phyloP scores from a whole-genome alignment of 345 rosid species.

The Melaleuca alternifolia region DNA sequence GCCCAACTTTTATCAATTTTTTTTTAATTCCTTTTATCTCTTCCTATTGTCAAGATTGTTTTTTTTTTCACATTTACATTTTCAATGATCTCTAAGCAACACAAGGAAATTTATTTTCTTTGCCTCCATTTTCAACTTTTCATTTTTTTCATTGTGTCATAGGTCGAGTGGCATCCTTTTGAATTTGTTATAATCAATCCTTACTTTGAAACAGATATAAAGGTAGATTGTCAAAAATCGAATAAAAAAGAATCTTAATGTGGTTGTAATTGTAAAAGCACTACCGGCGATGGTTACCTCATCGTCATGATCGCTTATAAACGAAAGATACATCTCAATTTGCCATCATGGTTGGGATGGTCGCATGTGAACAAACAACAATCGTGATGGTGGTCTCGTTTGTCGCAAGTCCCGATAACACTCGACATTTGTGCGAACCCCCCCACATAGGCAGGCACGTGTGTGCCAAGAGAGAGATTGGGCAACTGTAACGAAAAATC shows the following conservation, averaged over 20 bases:
- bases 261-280: not conserved
- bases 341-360: not conserved
- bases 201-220: not conserved
- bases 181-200: not conserved
- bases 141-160: not conserved
- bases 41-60: not conserved
- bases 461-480: not conserved
- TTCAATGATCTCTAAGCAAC: not conserved
- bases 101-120: not conserved
- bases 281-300: rapidly evolving
- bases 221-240: not conserved
- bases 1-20: not conserved
- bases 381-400: not conserved
- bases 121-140: not conserved
- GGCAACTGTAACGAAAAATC: not conserved
- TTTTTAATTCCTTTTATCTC: not conserved
- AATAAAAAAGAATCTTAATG: no score
- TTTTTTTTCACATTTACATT: not conserved
- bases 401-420: rapidly evolving
- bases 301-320: rapidly evolving
- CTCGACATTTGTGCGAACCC: not conserved
- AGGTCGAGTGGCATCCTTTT: not conserved
- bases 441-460: not conserved
- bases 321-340: not conserved
- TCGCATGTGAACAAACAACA: not conserved